phyloP scores from a whole-genome alignment of 2,329 filamentous ascomycete genomes.

The Cryphonectria naterciae region DNA sequence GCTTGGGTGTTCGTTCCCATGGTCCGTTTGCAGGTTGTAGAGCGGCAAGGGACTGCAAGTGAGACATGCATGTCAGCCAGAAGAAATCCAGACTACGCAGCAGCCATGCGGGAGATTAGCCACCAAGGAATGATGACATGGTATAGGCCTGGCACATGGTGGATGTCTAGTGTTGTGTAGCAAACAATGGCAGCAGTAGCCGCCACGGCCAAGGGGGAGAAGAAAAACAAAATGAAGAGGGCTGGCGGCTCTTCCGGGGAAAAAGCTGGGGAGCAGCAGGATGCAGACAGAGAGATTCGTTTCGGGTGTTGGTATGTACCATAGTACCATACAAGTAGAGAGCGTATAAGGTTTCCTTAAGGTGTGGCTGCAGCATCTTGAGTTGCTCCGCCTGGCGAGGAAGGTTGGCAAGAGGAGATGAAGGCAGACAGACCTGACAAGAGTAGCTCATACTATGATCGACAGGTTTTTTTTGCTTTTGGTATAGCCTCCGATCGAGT shows the following conservation, averaged over 20 bases:
- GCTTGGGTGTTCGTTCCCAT: neutral
- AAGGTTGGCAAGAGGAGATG: neutral
- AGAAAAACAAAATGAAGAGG: neutral
- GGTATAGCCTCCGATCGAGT: neutral
- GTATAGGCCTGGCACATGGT: neutral
- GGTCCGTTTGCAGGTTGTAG: constrained; percentile 9
- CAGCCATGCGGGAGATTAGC: neutral
- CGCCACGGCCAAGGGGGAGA: neutral
- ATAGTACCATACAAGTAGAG: neutral
- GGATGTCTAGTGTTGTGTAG: neutral
- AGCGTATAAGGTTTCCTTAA: neutral
- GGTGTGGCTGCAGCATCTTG: neutral
- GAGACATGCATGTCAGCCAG: constrained; percentile 11
- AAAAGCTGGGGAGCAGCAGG: too few relatives aligned
- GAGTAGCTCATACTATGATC: neutral
- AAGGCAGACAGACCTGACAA: neutral
- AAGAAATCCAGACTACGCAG: neutral
- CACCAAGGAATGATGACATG: neutral
- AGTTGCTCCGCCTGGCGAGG: neutral
- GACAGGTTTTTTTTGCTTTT: neutral
- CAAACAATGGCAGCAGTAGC: constrained; percentile 3
- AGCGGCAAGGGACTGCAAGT: neutral
- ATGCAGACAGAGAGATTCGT: too few relatives aligned
- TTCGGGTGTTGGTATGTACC: neutral
- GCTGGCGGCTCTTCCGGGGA: neutral